phyloP scores from a whole-genome alignment of 1,284 basidiomycete species.

The Ceratobasidium sp. region DNA sequence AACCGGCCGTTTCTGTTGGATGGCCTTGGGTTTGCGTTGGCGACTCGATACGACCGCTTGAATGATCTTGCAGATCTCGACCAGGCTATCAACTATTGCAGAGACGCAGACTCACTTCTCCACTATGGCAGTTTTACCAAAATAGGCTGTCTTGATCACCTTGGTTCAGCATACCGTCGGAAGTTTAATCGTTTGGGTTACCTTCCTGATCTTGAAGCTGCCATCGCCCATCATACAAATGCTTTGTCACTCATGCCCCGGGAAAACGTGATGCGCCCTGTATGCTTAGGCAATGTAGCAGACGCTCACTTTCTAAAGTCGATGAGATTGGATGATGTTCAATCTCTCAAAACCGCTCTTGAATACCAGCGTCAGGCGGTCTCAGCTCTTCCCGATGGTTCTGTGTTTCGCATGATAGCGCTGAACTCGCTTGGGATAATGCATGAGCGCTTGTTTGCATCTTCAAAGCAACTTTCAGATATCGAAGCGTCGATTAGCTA shows the following conservation, averaged over 20 bases:
- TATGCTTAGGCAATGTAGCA: background rate
- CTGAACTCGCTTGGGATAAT: background rate
- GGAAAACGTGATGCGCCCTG: background rate
- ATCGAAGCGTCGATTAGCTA: background rate
- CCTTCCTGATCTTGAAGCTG: background rate
- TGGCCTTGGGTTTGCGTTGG: background rate
- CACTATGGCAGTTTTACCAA: background rate
- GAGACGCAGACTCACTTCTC: background rate
- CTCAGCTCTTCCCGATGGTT: no score
- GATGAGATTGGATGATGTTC: no score
- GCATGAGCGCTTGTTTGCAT: background rate
- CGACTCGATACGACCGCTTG: background rate
- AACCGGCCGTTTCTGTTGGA: background rate
- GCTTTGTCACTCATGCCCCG: background rate
- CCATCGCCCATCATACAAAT: background rate
- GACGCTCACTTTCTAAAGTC: background rate
- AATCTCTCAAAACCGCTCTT: background rate
- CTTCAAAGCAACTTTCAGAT: background rate
- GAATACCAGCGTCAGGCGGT: background rate
- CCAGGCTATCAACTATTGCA: background rate
- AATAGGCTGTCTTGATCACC: background rate
- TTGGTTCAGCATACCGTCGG: background rate
- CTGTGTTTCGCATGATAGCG: no score
- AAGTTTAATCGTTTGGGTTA: background rate
- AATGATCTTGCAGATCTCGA: background rate